Conservation (phyloP, 805 yeast species). For the Saccharomycopsis babjevae region DNA sequence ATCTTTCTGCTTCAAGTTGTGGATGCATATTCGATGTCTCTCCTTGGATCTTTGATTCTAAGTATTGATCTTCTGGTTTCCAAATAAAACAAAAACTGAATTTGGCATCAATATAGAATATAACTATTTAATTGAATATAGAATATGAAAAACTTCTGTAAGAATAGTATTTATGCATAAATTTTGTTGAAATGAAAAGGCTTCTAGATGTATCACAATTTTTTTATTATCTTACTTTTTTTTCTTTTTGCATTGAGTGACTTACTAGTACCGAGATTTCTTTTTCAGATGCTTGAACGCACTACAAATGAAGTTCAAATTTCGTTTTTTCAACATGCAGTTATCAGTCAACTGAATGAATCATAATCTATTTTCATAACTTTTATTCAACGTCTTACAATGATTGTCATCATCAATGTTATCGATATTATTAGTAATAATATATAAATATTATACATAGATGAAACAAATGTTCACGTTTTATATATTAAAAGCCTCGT, state of each 20-base stretch:
- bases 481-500: not conserved
- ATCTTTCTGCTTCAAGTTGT: slow-evolving; percentile 40
- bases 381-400: not conserved
- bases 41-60: not conserved
- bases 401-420: not conserved
- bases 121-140: not conserved
- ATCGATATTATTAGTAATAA: not conserved
- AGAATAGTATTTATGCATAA: too few species aligned
- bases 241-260: not conserved
- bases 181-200: not conserved
- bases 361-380: not conserved
- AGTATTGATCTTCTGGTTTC: too few species aligned
- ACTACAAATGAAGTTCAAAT: not conserved
- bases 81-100: too few species aligned
- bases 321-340: not conserved
- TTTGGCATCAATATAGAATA: too few species aligned
- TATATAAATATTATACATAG: not conserved
- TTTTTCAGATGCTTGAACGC: not conserved
- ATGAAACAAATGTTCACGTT: not conserved
- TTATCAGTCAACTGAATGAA: not conserved
- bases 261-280: not conserved
- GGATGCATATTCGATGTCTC: slow-evolving; percentile 36
- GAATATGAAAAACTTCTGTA: not conserved
- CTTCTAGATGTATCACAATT: not conserved
- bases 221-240: not conserved